Percentiles rank a stretch among this genome's conserved stretches.
Evolutionary conservation across 129 eudicot genomes (phyloP).

Genomic region (Flaveria bidentis): DNA sequence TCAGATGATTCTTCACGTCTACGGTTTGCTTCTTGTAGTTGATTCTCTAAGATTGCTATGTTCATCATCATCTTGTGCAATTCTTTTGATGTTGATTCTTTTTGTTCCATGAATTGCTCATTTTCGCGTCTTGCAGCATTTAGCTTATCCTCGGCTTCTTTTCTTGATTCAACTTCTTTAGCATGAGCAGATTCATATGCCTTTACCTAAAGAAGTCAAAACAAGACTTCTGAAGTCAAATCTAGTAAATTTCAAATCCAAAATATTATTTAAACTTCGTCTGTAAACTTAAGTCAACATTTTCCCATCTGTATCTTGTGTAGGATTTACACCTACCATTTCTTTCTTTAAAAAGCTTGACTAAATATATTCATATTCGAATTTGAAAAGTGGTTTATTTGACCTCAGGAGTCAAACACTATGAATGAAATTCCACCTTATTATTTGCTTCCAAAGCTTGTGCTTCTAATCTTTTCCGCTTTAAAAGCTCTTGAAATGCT

Average conservation of each 20-base stretch:
- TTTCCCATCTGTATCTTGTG: background rate
- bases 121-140: slow-evolving; percentile 43
- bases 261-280: background rate
- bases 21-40: slow-evolving; percentile 62
- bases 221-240: slow-evolving; percentile 5
- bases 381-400: slow-evolving; percentile 10
- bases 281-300: slow-evolving; percentile 7
- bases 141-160: slow-evolving; percentile 58
- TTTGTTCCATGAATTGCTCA: slow-evolving; percentile 54
- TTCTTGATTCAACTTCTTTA: slow-evolving; percentile 49
- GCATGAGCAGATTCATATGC: slow-evolving; percentile 55
- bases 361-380: background rate
- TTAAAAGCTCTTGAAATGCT: slow-evolving; percentile 50
- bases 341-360: background rate
- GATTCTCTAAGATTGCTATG: slow-evolving; percentile 65
- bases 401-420: slow-evolving; percentile 12
- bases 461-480: slow-evolving; percentile 51
- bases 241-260: background rate
- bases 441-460: slow-evolving; percentile 50
- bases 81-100: slow-evolving; percentile 43
- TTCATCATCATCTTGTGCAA: slow-evolving; percentile 56
- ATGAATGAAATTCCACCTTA: slow-evolving; percentile 41
- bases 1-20: slow-evolving; percentile 61
- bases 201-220: slow-evolving; percentile 50
- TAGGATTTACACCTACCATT: background rate